These are phyloP conservation scores for Dendrothele bispora DNA, from an alignment of 768 basidiomycete genomes.

Conservation along the genomic window DNA sequence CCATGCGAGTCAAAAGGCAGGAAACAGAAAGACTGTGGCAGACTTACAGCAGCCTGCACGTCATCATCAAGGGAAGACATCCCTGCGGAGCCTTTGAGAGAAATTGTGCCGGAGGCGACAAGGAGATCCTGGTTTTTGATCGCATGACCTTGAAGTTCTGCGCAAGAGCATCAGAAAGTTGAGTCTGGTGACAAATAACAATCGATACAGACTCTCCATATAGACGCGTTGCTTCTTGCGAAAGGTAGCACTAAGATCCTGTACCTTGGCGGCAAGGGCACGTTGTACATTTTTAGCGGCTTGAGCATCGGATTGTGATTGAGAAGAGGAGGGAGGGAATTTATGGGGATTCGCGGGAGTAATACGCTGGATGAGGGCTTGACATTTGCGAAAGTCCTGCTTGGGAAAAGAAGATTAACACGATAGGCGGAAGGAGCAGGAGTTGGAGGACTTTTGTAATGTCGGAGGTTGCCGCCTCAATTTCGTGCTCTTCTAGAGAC, in stretches of 20 bases:
- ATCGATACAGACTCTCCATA: conserved; percentile 83
- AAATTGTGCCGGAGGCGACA: conserved; percentile 84
- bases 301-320: conserved; percentile 50
- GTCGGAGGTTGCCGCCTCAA: conserved; percentile 79
- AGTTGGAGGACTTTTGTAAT: conserved; percentile 93
- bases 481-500: conserved; percentile 89
- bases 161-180: conserved; percentile 14
- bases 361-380: conserved; percentile 76
- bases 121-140: conserved; percentile 96
- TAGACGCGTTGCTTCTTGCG: conserved; percentile 98
- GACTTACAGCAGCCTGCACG: conserved; percentile 77
- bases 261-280: conserved; percentile 93
- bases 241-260: conserved; percentile 88
- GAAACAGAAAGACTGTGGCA: conserved; percentile 12
- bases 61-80: conserved; percentile 90
- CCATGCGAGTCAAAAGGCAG: not conserved
- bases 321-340: conserved; percentile 57
- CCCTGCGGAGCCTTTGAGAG: conserved; percentile 79
- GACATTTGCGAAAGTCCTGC: conserved; percentile 68
- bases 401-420: conserved; percentile 40
- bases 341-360: conserved; percentile 53
- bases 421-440: conserved; percentile 19
- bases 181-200: no score
- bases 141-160: conserved; percentile 95
- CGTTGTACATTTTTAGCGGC: conserved; percentile 94